These are phyloP conservation scores for Rhodotorula diobovata DNA, from an alignment of 768 basidiomycete genomes.

Conservation along the genomic window DNA sequence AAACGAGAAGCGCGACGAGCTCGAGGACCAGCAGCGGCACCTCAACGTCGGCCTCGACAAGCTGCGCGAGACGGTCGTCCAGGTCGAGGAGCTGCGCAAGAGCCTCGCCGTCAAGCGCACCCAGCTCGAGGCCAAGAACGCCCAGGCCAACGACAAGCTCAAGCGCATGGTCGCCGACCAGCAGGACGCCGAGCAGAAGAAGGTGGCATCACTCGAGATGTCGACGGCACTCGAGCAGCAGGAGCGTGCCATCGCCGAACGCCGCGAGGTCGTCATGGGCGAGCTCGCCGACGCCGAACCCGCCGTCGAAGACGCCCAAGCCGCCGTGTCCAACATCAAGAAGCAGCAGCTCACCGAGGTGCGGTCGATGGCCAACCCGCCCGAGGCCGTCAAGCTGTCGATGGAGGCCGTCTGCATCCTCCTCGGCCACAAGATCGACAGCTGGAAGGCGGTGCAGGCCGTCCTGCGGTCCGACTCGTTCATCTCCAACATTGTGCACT, in stretches of 20 bases:
- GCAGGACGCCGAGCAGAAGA: conserved; percentile 98
- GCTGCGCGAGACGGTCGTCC: conserved; percentile 86
- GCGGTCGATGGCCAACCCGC: conserved; percentile 94
- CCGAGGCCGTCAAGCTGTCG: conserved; percentile 91
- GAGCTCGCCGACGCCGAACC: conserved; percentile 98
- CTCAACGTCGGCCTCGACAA: conserved; percentile 97
- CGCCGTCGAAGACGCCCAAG: conserved; percentile 86
- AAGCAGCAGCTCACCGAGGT: conserved; percentile 94
- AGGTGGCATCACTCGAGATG: conserved; percentile 89
- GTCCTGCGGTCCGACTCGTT: conserved; percentile 96
- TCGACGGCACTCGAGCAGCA: conserved; percentile 89
- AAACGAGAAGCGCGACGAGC: conserved; percentile 91
- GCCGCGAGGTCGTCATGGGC: conserved; percentile 80
- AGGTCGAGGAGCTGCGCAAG: conserved; percentile 92
- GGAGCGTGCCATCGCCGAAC: conserved; percentile 80
- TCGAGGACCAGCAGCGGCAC: conserved; percentile 98
- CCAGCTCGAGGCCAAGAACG: conserved; percentile 86
- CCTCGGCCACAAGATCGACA: conserved; percentile 92
- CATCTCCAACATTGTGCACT: conserved; percentile 89
- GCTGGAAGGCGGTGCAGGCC: conserved; percentile 90
- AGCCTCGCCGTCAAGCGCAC: conserved; percentile 89
- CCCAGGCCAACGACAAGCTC: conserved; percentile 93
- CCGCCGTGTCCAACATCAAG: conserved; percentile 96
- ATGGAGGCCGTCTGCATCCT: conserved; percentile 98
- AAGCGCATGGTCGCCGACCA: conserved; percentile 97